These are phyloP conservation scores for Stentor coeruleus DNA, from an alignment of 73 alveolate genomes.

Conservation along the genomic window DNA sequence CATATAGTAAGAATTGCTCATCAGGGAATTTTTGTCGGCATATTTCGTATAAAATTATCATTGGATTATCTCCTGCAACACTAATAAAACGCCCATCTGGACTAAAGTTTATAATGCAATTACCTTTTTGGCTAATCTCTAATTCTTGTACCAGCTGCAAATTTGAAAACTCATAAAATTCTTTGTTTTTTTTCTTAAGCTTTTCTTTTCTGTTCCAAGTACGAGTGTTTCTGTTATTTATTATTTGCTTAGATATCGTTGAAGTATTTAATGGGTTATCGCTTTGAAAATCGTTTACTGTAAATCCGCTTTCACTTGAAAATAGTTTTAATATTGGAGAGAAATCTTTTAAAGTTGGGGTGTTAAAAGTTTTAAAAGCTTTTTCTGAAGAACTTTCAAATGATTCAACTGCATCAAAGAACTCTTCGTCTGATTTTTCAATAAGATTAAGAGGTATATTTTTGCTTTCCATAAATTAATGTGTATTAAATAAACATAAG, in stretches of 20 bases:
- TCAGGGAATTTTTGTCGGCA: constrained; percentile 12
- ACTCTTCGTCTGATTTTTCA: constrained; percentile 1
- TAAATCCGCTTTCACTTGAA: background rate
- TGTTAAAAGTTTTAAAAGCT: background rate
- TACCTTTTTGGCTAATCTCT: background rate
- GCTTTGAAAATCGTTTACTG: background rate
- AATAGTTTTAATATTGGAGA: background rate
- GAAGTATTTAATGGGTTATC: too few relatives aligned
- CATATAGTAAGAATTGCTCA: background rate
- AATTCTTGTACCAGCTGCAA: background rate
- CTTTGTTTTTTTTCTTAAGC: constrained; percentile 4
- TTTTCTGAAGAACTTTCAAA: background rate
- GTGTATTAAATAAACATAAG: too few relatives aligned
- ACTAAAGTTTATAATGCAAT: background rate
- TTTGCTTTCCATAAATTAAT: background rate
- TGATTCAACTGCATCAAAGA: constrained; percentile 17
- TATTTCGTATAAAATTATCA: background rate
- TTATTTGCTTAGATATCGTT: background rate
- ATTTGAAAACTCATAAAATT: background rate
- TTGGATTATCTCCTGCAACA: background rate
- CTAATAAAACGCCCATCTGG: constrained; percentile 8
- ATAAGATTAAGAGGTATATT: background rate
- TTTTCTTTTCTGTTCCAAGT: background rate
- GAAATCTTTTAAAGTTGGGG: background rate
- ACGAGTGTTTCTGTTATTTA: background rate